phyloP scores from a whole-genome alignment of 331 rosid species.

The Malus hybrid region DNA sequence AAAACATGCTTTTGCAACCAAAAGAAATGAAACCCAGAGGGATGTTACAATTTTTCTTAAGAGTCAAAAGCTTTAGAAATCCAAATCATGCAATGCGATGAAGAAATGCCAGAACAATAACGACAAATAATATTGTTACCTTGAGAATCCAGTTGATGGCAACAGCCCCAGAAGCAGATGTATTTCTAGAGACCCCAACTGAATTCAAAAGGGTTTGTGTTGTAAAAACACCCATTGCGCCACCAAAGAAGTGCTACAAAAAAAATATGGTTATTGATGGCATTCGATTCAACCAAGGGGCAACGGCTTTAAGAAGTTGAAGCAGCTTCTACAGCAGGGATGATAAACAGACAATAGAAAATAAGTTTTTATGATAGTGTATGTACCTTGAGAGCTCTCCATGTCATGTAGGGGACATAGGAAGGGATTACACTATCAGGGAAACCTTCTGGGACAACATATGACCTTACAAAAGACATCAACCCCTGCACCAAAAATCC shows the following conservation, averaged over 20 bases:
- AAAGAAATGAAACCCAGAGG: neutral
- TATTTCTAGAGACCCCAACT: conserved; percentile 76
- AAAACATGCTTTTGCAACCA: neutral
- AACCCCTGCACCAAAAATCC: conserved; percentile 36
- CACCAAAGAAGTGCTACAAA: conserved; percentile 84
- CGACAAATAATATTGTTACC: conserved; percentile 24
- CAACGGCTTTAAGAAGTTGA: neutral
- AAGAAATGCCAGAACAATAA: neutral
- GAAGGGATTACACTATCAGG: conserved; percentile 82
- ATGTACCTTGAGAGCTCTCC: conserved; percentile 92
- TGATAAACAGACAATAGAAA: neutral
- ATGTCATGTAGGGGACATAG: conserved; percentile 90
- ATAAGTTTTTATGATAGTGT: neutral
- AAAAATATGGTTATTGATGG: neutral
- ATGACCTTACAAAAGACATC: conserved; percentile 59
- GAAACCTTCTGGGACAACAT: conserved; percentile 92
- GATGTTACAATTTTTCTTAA: neutral
- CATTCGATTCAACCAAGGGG: neutral
- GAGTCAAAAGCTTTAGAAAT: neutral
- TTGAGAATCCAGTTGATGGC: conserved; percentile 99
- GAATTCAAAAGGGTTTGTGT: conserved; percentile 87
- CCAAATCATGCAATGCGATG: neutral
- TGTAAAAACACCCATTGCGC: conserved; percentile 98
- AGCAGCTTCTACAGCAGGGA: neutral
- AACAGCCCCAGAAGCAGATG: conserved; percentile 73